Conservation (phyloP, 2,329 filamentous ascomycete genomes). For the Fusarium secorum region DNA sequence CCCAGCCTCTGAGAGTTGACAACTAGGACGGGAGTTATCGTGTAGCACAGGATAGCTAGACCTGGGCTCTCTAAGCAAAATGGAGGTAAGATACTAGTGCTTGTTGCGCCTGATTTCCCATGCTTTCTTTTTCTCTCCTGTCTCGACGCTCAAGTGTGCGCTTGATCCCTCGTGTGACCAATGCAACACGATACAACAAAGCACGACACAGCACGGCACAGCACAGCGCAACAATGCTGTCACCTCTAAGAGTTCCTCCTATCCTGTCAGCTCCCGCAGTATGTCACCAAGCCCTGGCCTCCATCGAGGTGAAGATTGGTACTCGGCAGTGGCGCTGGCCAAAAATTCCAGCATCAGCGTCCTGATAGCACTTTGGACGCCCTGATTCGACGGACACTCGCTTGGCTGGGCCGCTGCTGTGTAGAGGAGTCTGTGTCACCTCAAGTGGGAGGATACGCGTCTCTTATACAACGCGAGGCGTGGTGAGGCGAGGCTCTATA, state of each 20-base stretch:
- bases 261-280: conserved; percentile 2
- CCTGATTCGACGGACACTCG: conserved; percentile 28
- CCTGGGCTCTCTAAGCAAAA: conserved; percentile 2
- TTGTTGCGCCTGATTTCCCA: neutral
- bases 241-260: neutral
- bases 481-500: conserved; percentile 1
- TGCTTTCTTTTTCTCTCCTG: neutral
- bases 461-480: conserved; percentile 16
- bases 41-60: neutral
- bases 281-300: neutral
- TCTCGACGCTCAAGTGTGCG: conserved; percentile 12
- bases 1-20: conserved; percentile 10
- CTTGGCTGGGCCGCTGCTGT: conserved; percentile 18
- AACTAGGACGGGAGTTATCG: conserved; percentile 2
- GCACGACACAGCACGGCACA: neutral
- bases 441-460: conserved; percentile 25
- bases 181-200: neutral
- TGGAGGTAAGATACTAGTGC: conserved; percentile 33
- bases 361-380: conserved; percentile 1
- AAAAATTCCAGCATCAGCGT: conserved; percentile 7
- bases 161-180: conserved; percentile 28
- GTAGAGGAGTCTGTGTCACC: conserved; percentile 25
- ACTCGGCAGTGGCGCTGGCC: conserved; percentile 13
- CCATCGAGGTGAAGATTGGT: neutral
- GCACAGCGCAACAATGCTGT: neutral